These are phyloP conservation scores for Entophlyctis luteolus DNA, from an alignment of 192 early-diverging fungal genomes.

Conservation along the genomic window DNA sequence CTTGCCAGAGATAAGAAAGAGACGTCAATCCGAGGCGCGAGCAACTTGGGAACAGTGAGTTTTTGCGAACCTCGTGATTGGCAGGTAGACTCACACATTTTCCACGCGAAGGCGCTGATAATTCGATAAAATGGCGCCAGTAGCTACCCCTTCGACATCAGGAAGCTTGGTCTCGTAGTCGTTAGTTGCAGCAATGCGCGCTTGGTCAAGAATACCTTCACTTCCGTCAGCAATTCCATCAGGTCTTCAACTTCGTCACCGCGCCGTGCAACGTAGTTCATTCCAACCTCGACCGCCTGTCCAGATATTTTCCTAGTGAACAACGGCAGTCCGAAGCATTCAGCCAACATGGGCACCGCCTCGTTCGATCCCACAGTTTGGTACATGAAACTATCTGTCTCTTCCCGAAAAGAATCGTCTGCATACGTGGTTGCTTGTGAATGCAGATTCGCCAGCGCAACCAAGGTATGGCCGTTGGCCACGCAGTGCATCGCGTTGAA, in stretches of 20 bases:
- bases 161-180: conserved; percentile 52
- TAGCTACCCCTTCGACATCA: conserved; percentile 79
- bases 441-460: conserved; percentile 88
- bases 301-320: conserved; percentile 75
- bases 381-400: conserved; percentile 93
- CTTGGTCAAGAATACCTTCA: conserved; percentile 48
- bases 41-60: conserved; percentile 51
- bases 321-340: conserved; percentile 80
- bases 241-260: conserved; percentile 96
- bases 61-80: background rate
- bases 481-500: conserved; percentile 95
- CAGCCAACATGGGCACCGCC: conserved; percentile 74
- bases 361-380: conserved; percentile 91
- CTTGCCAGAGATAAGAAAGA: conserved; percentile 85
- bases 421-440: conserved; percentile 60
- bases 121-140: conserved; percentile 93
- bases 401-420: conserved; percentile 67
- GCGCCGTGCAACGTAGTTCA: conserved; percentile 64
- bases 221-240: conserved; percentile 63
- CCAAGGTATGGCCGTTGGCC: conserved; percentile 78
- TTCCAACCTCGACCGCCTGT: conserved; percentile 53
- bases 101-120: conserved; percentile 98
- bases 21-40: conserved; percentile 77
- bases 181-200: background rate
- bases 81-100: conserved; percentile 65